Evolutionary conservation across 202 grass and related monocot genomes (phyloP), one percentile per base, ranked within the genome.

Genomic region (Brachypodium distachyon): DNA sequence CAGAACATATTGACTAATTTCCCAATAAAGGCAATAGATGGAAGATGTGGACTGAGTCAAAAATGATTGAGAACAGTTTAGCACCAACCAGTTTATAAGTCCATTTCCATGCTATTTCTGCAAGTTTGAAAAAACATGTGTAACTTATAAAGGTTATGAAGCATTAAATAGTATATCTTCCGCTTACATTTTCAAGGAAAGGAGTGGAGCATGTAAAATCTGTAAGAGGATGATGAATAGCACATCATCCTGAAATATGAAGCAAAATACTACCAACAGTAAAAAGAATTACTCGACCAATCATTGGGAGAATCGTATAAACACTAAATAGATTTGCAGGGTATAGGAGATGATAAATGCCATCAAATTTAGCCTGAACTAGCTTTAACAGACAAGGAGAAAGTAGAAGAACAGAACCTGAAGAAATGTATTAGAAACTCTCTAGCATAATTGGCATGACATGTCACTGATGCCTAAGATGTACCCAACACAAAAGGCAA

Each of bases 201-300:
- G 57, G 34, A 70, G 57, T 49, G 88, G 87, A 49, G 59, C 81
- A 92, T 92, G 84, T 48, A 89, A 75, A 77, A 93, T 86, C 56
- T 84, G 51, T 76, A 97, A 87, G 14, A 97, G 81, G 47, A 85
- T 81, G 54, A 49, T 77, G 81, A 91, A 97, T 58, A 85, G 76
- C 87, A 92, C 89, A 81, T 89, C 88, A 76, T 97, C 88, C 94
- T 93, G 84, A 80, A 86, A 64, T 48, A 28, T 28, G 40, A 75
- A 82, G 32, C 7, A 52, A 34, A 42, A 65, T 62, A 71, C 29
- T 7, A 6, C 26, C 54, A 31, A 31, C 5, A 17, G 27, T 58
- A 31, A 29, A 27, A 28, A 28, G 7, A 78, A 31, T 74, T 82
- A 77, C 34, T 67, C 42, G 48, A 90, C 33, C 4, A 19, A 31